phyloP scores from a whole-genome alignment of 108 stramenopile genomes.

The Epipyxis sp. region DNA sequence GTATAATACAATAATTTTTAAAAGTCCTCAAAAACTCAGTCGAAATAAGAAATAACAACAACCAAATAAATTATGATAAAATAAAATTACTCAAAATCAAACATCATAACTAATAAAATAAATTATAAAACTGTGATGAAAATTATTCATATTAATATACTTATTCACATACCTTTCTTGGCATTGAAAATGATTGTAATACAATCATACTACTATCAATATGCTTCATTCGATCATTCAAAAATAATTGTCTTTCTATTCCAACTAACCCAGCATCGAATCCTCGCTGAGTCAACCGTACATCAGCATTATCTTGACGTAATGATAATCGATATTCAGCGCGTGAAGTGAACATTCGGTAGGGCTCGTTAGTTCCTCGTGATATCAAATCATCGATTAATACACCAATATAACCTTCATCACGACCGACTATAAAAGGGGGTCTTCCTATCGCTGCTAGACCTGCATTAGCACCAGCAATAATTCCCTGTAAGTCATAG shows the following conservation, averaged over 20 bases:
- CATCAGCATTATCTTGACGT: constrained; percentile 90
- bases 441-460: constrained; percentile 30
- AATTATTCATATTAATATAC: constrained; percentile 65
- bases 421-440: constrained; percentile 82
- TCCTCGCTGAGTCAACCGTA: constrained; percentile 83
- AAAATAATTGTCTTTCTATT: constrained; percentile 68
- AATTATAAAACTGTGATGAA: constrained; percentile 57
- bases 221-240: constrained; percentile 67
- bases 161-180: too few species aligned
- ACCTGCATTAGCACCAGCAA: constrained; percentile 45
- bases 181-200: constrained; percentile 66
- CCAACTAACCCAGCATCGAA: constrained; percentile 79
- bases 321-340: constrained; percentile 81
- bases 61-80: too few species aligned
- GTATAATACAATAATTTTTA: too few species aligned
- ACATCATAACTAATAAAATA: too few species aligned
- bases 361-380: constrained; percentile 84
- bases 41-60: too few species aligned
- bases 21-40: too few species aligned
- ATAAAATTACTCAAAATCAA: too few species aligned
- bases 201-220: constrained; percentile 65
- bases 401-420: constrained; percentile 94
- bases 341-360: constrained; percentile 95
- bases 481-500: too few species aligned
- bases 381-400: constrained; percentile 96